Percentiles rank a stretch among this genome's conserved stretches.
Conservation (phyloP, 2,329 filamentous ascomycete species). For the Fusarium sp. region DNA sequence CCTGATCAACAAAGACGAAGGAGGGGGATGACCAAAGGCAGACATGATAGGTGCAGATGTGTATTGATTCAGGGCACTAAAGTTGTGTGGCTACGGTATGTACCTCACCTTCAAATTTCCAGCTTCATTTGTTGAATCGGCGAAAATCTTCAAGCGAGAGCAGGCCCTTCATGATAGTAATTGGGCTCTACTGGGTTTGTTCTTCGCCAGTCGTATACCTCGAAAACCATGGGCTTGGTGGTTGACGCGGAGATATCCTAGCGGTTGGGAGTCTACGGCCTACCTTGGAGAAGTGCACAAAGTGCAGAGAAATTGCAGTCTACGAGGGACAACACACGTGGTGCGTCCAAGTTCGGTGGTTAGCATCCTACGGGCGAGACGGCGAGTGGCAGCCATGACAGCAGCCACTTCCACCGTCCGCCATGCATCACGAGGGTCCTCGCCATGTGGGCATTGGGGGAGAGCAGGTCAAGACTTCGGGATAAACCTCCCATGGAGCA, state of each 20-base stretch:
- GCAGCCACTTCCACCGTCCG: conserved; percentile 11
- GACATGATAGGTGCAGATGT: background rate
- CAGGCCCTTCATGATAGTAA: conserved; percentile 63
- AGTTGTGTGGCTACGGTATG: conserved; percentile 56
- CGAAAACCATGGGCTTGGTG: conserved; percentile 78
- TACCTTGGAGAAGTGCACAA: conserved; percentile 21
- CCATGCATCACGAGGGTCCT: conserved; percentile 30
- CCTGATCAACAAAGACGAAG: background rate
- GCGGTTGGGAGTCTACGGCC: conserved; percentile 62
- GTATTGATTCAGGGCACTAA: background rate
- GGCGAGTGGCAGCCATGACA: background rate
- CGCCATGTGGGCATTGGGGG: conserved; percentile 28
- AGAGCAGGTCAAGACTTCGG: conserved; percentile 66
- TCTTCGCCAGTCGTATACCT: conserved; percentile 97
- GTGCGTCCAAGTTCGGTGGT: conserved; percentile 19
- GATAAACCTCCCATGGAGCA: conserved; percentile 82
- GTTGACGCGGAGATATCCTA: conserved; percentile 90
- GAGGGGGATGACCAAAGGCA: background rate
- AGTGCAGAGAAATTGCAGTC: conserved; percentile 30
- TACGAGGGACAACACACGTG: conserved; percentile 22
- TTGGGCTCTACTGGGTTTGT: conserved; percentile 62
- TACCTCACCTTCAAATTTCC: conserved; percentile 90
- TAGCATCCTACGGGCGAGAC: conserved; percentile 31
- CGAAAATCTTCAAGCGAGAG: conserved; percentile 86
- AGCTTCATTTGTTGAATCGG: conserved; percentile 72